Evolutionary conservation across 139 green algal genomes (phyloP), one percentile per base, ranked within the genome.

Genomic region (Ulvella scutata): DNA sequence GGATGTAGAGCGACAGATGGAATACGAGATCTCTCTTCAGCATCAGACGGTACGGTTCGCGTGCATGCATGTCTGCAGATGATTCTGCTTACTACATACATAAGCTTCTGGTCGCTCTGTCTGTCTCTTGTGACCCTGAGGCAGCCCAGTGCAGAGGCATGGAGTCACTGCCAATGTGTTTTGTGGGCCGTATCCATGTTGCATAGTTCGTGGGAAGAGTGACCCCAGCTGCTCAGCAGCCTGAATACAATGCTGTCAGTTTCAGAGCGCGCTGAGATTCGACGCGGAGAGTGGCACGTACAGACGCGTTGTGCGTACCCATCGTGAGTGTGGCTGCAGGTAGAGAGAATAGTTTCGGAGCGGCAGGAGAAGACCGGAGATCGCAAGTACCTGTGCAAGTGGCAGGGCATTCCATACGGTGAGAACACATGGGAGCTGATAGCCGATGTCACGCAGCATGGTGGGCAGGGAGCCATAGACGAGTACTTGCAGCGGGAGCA

Each of bases 351-450:
- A 1, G 72, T 90, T 3, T 77, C 78, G 0, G 80, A 88, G 60
- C 82, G 85, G 38, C 37, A 75, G 35, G 77, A 34, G 4, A 31
- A 4, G 17, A 40, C 44, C 34, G 44, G 34, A 10, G 43, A 75
- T 28, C 36, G 35, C 23, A 77, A 87, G 78, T 94, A 90, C 83
- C 82, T 96, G 43, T 82, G 90, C 73, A 97, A 98, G 82, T 98
- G 93, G 93, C 78, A 87, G 75, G 94, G 90, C 4, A 84, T 98
- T 78, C 89, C 92, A 0, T 98, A 98, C 81, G 81, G 75, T 3
- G 90, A 98, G 77, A 85, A 77, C 78, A 98, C 92, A 1, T 98
- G 89, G 88, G 93, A 98, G 84, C 72, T 72, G 3, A 59, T 34
- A 6, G 73, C 81, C 4, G 80, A 87, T 4, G 79, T 95, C 28